Percentiles rank a stretch among this genome's conserved stretches.
Evolutionary conservation across 805 yeast species (phyloP).

Genomic region (Saturnispora sekii): DNA sequence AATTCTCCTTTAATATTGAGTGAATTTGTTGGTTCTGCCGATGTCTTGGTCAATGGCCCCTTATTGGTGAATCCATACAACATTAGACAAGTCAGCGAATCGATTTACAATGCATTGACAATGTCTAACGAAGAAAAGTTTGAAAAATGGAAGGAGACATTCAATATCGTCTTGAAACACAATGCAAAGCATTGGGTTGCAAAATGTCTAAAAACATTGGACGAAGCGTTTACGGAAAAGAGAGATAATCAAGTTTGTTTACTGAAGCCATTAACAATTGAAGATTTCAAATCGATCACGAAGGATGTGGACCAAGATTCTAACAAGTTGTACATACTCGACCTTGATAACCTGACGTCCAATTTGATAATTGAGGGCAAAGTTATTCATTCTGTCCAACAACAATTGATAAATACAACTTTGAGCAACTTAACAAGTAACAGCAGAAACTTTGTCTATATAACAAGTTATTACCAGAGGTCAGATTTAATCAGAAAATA

Average conservation of each 20-base stretch:
- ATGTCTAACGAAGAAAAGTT: slow-evolving; percentile 52
- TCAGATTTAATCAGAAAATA: slow-evolving; percentile 58
- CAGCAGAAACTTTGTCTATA: slow-evolving; percentile 56
- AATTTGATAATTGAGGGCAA: slow-evolving; percentile 25
- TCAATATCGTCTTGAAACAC: slow-evolving; percentile 48
- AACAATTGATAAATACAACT: slow-evolving; percentile 46
- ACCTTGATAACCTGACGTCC: slow-evolving; percentile 37
- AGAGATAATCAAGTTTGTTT: slow-evolving; percentile 17
- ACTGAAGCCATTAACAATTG: slow-evolving; percentile 23
- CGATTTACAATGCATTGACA: slow-evolving; percentile 53
- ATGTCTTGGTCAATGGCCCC: slow-evolving; percentile 62
- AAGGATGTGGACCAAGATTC: slow-evolving; percentile 13
- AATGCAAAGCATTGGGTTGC: slow-evolving; percentile 73
- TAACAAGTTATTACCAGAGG: slow-evolving; percentile 57
- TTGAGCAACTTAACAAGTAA: slow-evolving; percentile 51
- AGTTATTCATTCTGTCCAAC: slow-evolving; percentile 44
- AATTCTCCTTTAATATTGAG: slow-evolving; percentile 79
- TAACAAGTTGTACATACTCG: slow-evolving; percentile 42
- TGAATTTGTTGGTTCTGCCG: slow-evolving; percentile 93
- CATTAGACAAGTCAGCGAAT: slow-evolving; percentile 50
- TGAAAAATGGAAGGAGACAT: slow-evolving; percentile 52
- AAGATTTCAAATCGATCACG: slow-evolving; percentile 29
- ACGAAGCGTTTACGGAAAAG: slow-evolving; percentile 37
- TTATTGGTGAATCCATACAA: slow-evolving; percentile 90
- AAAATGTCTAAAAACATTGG: slow-evolving; percentile 43